phyloP scores from a whole-genome alignment of 768 basidiomycete genomes.

The Lactifluus pinguis region DNA sequence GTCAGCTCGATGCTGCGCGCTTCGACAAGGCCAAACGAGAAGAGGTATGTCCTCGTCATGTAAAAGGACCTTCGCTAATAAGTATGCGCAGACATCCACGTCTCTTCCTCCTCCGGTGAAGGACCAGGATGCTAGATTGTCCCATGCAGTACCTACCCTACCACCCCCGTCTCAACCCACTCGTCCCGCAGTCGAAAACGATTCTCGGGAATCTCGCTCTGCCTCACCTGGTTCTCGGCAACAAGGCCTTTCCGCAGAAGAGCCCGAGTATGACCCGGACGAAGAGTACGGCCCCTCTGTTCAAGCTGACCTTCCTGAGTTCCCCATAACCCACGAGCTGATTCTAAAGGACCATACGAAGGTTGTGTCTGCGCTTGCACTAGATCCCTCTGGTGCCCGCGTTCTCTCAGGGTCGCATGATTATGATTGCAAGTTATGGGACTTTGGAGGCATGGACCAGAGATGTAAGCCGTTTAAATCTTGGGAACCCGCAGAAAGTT shows the following conservation, averaged over 20 bases:
- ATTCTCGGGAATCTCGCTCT: not conserved
- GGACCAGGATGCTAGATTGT: slow-evolving; percentile 25
- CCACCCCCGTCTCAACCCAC: slow-evolving; percentile 4
- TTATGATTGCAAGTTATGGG: slow-evolving; percentile 98
- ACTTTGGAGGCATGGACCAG: slow-evolving; percentile 96
- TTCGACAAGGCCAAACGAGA: slow-evolving; percentile 69
- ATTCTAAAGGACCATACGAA: slow-evolving; percentile 92
- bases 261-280: slow-evolving; percentile 32
- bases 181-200: not conserved
- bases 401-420: slow-evolving; percentile 90
- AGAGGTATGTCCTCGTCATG: slow-evolving; percentile 25
- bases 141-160: slow-evolving; percentile 18
- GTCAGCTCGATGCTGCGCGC: slow-evolving; percentile 60
- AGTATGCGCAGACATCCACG: slow-evolving; percentile 2
- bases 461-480: slow-evolving; percentile 90
- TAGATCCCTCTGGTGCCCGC: slow-evolving; percentile 93
- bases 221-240: slow-evolving; percentile 7
- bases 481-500: slow-evolving; percentile 91
- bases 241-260: slow-evolving; percentile 15
- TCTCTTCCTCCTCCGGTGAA: slow-evolving; percentile 1
- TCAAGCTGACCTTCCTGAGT: slow-evolving; percentile 45
- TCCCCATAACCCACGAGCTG: slow-evolving; percentile 89
- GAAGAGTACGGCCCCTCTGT: slow-evolving; percentile 35
- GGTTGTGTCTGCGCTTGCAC: slow-evolving; percentile 83
- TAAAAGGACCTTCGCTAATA: not conserved